These are phyloP conservation scores for Solanum medicagineum DNA, from an alignment of 257 asterid genomes.

Conservation along the genomic window DNA sequence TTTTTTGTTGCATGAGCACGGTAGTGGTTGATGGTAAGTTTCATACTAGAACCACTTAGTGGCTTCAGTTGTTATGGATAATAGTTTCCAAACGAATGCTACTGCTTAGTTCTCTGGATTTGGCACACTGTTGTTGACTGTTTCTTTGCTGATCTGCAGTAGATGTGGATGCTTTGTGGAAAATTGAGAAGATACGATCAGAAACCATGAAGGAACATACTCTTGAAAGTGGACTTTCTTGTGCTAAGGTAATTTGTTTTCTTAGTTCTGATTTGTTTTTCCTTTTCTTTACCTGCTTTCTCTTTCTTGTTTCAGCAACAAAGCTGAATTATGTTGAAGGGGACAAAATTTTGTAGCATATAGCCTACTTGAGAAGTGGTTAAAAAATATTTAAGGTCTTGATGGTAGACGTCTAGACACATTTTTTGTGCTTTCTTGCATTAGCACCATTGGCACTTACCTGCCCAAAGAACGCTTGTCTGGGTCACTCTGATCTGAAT, in stretches of 20 bases:
- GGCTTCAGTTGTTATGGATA: not conserved
- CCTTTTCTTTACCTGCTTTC: not conserved
- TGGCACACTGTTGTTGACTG: not conserved
- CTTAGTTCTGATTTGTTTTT: not conserved
- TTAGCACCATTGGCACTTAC: not conserved
- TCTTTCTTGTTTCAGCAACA: not conserved
- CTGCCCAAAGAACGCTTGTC: not conserved
- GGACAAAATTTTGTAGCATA: not conserved
- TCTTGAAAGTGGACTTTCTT: constrained; percentile 72
- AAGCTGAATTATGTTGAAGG: not conserved
- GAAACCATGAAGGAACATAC: constrained; percentile 58
- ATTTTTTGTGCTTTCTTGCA: not conserved
- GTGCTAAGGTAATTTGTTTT: constrained; percentile 66
- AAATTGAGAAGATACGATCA: constrained; percentile 72
- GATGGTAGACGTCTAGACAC: not conserved
- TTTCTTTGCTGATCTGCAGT: constrained; percentile 26
- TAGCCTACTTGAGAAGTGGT: not conserved
- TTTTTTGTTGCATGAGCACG: not conserved
- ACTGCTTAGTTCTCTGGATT: not conserved
- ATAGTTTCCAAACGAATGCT: not conserved
- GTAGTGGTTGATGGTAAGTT: not conserved
- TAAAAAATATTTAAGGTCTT: not conserved
- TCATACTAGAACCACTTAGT: not conserved
- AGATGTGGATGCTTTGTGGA: constrained; percentile 73
- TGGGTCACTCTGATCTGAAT: not conserved